Evolutionary conservation across 1,284 basidiomycete species (phyloP).

Genomic region (Apiotrichum gracile): DNA sequence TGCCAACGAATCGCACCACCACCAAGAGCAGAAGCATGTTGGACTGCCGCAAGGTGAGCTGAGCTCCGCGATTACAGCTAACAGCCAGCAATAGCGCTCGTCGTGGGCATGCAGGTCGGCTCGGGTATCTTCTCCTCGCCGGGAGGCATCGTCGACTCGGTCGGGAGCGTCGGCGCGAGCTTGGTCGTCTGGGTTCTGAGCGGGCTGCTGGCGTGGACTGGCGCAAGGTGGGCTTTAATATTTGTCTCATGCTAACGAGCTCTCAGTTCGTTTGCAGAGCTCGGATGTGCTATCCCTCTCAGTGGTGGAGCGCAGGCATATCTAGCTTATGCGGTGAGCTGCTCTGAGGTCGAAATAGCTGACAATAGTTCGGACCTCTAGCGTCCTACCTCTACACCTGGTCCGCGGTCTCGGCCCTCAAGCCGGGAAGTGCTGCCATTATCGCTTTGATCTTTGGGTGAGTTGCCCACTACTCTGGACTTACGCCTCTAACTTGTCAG

Average conservation of each 20-base stretch:
- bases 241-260: background rate
- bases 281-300: constrained; percentile 54
- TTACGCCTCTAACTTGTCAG: constrained; percentile 21
- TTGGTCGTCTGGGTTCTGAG: constrained; percentile 70
- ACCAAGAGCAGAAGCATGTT: constrained; percentile 62
- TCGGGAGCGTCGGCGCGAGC: constrained; percentile 77
- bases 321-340: constrained; percentile 63
- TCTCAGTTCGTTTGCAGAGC: constrained; percentile 73
- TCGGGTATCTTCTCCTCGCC: constrained; percentile 91
- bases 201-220: constrained; percentile 84
- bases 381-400: constrained; percentile 81
- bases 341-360: background rate
- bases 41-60: constrained; percentile 65
- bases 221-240: constrained; percentile 53
- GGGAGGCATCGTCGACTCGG: constrained; percentile 81
- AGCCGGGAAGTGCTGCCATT: constrained; percentile 56
- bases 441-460: constrained; percentile 56
- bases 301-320: constrained; percentile 88
- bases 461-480: constrained; percentile 14
- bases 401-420: constrained; percentile 81
- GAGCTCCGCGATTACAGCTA: background rate
- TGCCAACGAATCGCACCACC: constrained; percentile 54
- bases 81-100: constrained; percentile 68
- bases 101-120: constrained; percentile 80
- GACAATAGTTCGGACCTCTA: constrained; percentile 64